Evolutionary conservation across 176 grass and related monocot species (phyloP).

Genomic region (Juncus effusus): DNA sequence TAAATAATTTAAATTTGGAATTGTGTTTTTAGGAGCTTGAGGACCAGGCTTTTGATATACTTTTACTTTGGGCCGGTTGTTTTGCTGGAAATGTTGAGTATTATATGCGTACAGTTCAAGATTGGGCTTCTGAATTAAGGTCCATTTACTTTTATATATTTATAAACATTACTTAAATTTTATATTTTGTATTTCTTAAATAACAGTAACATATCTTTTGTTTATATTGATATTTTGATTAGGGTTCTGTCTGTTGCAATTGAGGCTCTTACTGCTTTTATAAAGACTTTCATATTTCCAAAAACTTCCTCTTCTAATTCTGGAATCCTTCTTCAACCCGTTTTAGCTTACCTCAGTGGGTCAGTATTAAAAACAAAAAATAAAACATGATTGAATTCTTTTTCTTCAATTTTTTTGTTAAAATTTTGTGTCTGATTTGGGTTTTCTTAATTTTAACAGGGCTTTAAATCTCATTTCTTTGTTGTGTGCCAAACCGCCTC

Average conservation of each 20-base stretch:
- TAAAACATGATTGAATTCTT: not conserved
- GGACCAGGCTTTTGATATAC: conserved; percentile 95
- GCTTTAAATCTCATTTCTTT: conserved; percentile 78
- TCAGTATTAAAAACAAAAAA: conserved; percentile 37
- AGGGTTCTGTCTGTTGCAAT: conserved; percentile 91
- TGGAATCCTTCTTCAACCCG: conserved; percentile 90
- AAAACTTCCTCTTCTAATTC: conserved; percentile 41
- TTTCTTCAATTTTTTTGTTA: not conserved
- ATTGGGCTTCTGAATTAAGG: conserved; percentile 73
- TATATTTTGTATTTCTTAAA: conserved; percentile 7
- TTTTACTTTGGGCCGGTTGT: conserved; percentile 88
- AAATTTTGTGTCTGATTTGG: not conserved
- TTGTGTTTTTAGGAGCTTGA: conserved; percentile 70
- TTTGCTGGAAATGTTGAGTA: conserved; percentile 89
- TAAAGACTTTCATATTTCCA: conserved; percentile 81
- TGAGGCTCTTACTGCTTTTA: conserved; percentile 92
- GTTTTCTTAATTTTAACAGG: conserved; percentile 39
- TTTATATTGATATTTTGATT: conserved; percentile 18
- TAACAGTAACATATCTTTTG: not conserved
- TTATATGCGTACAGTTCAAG: conserved; percentile 70
- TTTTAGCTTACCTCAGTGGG: conserved; percentile 87
- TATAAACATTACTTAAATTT: not conserved
- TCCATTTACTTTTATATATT: conserved; percentile 28
- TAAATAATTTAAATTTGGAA: conserved; percentile 25
- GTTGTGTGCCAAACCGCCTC: conserved; percentile 62